Evolutionary conservation across 2,329 filamentous ascomycete genomes (phyloP).

Genomic region (Hymenoscyphus scutula): DNA sequence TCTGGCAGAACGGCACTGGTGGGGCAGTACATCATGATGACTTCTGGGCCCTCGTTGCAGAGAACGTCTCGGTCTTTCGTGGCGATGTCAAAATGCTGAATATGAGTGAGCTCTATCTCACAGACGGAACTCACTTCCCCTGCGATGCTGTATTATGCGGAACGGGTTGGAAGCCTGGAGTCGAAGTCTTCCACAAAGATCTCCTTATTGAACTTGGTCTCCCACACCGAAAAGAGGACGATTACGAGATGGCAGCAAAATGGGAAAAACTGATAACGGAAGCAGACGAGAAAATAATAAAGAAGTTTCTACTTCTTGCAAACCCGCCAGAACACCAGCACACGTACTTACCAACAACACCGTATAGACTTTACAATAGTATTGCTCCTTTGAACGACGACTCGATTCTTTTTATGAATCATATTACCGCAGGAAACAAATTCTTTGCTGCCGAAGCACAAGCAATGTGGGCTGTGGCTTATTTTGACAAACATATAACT

Average conservation of each 20-base stretch:
- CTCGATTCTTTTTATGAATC: constrained; percentile 14
- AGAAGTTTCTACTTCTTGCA: constrained; percentile 12
- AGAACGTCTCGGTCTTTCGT: background rate
- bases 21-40: constrained; percentile 14
- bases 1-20: constrained; percentile 17
- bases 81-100: background rate
- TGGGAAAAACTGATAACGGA: background rate
- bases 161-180: background rate
- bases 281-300: constrained; percentile 10
- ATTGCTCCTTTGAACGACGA: constrained; percentile 12
- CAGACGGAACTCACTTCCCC: background rate
- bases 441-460: constrained; percentile 11
- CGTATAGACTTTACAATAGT: constrained; percentile 16
- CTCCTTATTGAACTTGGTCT: background rate
- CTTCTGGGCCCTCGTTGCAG: constrained; percentile 11
- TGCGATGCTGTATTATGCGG: constrained; percentile 4
- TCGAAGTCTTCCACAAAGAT: background rate
- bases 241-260: background rate
- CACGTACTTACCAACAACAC: background rate
- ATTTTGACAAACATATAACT: constrained; percentile 12
- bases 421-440: constrained; percentile 11
- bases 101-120: background rate
- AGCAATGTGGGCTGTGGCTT: constrained; percentile 19
- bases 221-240: background rate
- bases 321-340: constrained; percentile 10